Percentiles rank a stretch among this genome's conserved stretches.
phyloP scores from a whole-genome alignment of 148 eudicot species.

The Rhododendron molle region DNA sequence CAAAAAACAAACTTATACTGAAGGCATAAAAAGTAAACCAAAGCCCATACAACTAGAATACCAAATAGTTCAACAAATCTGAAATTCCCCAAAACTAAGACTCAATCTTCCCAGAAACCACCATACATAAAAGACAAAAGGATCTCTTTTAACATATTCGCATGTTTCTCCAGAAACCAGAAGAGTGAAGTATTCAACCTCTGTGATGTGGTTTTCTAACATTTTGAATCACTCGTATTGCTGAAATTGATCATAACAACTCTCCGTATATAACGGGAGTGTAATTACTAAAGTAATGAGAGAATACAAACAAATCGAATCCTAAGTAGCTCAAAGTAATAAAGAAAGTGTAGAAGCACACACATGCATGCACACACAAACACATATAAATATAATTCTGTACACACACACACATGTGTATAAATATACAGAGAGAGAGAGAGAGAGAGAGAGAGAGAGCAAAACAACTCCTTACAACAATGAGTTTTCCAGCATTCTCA shows the following conservation, averaged over 20 bases:
- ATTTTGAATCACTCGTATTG: not conserved
- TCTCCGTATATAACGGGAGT: not conserved
- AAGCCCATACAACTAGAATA: too few species aligned
- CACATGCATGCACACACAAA: too few species aligned
- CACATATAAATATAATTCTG: not conserved
- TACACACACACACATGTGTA: too few species aligned
- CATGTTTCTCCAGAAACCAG: not conserved
- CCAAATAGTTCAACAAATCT: too few species aligned
- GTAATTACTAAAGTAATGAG: not conserved
- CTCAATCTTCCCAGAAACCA: not conserved
- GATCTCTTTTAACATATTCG: not conserved
- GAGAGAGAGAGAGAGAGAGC: not conserved
- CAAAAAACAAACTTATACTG: too few species aligned
- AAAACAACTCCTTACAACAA: constrained; percentile 31
- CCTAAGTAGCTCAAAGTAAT: not conserved
- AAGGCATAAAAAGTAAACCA: too few species aligned
- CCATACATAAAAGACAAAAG: not conserved
- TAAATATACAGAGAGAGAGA: not conserved
- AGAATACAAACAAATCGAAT: not conserved
- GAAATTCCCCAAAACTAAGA: not conserved
- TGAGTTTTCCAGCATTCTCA: constrained; percentile 19
- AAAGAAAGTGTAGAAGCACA: not conserved
- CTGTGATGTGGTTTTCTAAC: not conserved
- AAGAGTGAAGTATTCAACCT: not conserved
- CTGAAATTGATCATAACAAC: not conserved